A percentile compares a stretch with the other conserved stretches of the same genome.
Evolutionary conservation across 805 yeast genomes (phyloP).

Genomic region (Candida qinlingensis): DNA sequence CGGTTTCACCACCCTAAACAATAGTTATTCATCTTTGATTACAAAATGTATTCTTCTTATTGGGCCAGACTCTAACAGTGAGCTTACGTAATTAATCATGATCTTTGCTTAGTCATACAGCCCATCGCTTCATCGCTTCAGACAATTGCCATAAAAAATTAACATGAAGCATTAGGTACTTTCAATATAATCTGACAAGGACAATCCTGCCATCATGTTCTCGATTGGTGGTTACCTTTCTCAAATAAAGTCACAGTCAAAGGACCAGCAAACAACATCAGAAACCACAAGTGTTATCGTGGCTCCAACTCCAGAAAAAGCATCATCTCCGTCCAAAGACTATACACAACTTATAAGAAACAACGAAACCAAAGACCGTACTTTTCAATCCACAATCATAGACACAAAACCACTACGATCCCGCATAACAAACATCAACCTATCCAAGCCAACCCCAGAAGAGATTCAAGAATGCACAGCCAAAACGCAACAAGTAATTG

Average conservation of each 20-base stretch:
- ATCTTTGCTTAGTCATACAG: neutral
- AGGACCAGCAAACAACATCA: neutral
- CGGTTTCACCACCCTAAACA: too few relatives aligned
- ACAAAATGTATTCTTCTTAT: too few relatives aligned
- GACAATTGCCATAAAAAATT: neutral
- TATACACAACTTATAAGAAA: slow-evolving; percentile 20
- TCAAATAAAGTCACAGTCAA: slow-evolving; percentile 4
- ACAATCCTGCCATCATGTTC: slow-evolving; percentile 9
- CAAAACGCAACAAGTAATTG: slow-evolving; percentile 54
- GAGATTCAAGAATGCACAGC: slow-evolving; percentile 42
- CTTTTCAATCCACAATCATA: slow-evolving; percentile 40
- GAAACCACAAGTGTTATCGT: slow-evolving; percentile 4
- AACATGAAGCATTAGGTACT: neutral
- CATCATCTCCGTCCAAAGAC: slow-evolving; percentile 8
- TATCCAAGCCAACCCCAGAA: slow-evolving; percentile 43
- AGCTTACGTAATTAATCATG: neutral
- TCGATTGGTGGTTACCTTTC: slow-evolving; percentile 18
- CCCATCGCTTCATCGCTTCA: neutral
- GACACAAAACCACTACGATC: slow-evolving; percentile 61
- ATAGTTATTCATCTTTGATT: too few relatives aligned
- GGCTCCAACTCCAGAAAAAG: slow-evolving; percentile 7
- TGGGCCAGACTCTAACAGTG: too few relatives aligned
- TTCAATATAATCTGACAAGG: neutral
- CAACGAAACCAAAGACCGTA: slow-evolving; percentile 14
- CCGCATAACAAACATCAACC: slow-evolving; percentile 31